Evolutionary conservation across 257 asterid genomes (phyloP).

Genomic region (Nicotiana paniculata): DNA sequence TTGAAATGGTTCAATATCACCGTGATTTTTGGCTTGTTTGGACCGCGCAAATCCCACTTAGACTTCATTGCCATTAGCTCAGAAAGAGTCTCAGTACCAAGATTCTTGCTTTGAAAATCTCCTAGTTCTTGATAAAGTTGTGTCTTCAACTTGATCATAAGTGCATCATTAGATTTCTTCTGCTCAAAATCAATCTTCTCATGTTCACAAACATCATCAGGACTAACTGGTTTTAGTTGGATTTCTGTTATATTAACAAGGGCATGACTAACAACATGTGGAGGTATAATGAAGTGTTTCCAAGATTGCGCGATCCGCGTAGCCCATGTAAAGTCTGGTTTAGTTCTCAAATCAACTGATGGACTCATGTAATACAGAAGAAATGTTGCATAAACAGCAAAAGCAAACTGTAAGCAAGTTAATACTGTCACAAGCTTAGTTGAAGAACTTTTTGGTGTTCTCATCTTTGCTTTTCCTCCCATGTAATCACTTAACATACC

Average conservation of each 20-base stretch:
- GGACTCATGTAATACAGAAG: conserved; percentile 80
- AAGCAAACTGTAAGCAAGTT: conserved; percentile 71
- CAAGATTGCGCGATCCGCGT: conserved; percentile 56
- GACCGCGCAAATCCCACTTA: conserved; percentile 48
- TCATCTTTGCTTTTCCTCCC: conserved; percentile 39
- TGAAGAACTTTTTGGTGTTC: conserved; percentile 34
- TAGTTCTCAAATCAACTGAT: conserved; percentile 45
- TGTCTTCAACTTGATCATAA: conserved; percentile 72
- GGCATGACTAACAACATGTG: conserved; percentile 37
- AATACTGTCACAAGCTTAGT: conserved; percentile 48
- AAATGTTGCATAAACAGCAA: conserved; percentile 87
- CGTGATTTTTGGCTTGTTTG: conserved; percentile 45
- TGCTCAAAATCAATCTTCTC: conserved; percentile 75
- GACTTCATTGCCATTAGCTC: conserved; percentile 70
- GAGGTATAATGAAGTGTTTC: conserved; percentile 50
- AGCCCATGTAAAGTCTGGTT: conserved; percentile 82
- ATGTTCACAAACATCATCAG: conserved; percentile 57
- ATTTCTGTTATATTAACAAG: not conserved
- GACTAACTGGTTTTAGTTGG: conserved; percentile 13
- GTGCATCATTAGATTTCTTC: conserved; percentile 61
- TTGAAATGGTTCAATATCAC: conserved; percentile 88
- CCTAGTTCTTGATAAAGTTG: conserved; percentile 56
- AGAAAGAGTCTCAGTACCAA: conserved; percentile 52
- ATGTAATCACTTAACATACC: conserved; percentile 67
- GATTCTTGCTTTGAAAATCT: conserved; percentile 39